Percentiles rank a stretch among this genome's conserved stretches.
Evolutionary conservation across 257 asterid species (phyloP).

Genomic region (Przewalskia tangutica): DNA sequence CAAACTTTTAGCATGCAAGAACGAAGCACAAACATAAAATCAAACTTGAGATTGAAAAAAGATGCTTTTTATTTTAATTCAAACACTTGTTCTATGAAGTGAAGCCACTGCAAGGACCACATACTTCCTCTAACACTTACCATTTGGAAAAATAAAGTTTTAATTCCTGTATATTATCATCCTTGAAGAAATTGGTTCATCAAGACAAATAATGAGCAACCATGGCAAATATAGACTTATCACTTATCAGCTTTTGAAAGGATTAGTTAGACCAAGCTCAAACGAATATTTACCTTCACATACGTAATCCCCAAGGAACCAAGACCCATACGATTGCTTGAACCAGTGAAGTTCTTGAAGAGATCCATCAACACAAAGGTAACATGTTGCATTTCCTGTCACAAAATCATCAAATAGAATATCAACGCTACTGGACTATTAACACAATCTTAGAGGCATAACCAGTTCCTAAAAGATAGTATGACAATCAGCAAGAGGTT

Average conservation of each 20-base stretch:
- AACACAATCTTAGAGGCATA: neutral
- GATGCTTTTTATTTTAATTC: neutral
- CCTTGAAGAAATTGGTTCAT: neutral
- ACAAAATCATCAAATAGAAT: neutral
- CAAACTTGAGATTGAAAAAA: neutral
- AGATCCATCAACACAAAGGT: slow-evolving; percentile 36
- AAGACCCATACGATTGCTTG: slow-evolving; percentile 83
- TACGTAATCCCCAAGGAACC: slow-evolving; percentile 94
- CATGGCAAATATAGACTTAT: neutral
- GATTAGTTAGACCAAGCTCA: neutral
- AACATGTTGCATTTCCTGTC: slow-evolving; percentile 56
- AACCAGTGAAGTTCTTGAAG: slow-evolving; percentile 89
- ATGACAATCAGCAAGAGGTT: neutral
- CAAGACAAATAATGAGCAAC: neutral
- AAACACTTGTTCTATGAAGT: neutral
- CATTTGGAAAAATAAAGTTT: neutral
- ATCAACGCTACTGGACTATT: neutral
- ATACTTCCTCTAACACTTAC: neutral
- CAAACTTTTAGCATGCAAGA: neutral
- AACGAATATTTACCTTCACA: slow-evolving; percentile 56
- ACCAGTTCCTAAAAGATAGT: neutral
- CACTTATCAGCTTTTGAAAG: neutral
- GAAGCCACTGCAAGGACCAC: neutral
- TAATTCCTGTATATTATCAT: neutral
- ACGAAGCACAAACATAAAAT: neutral